Percentiles rank a stretch among this genome's conserved stretches.
Evolutionary conservation across 345 rosid species (phyloP).

Genomic region (Excoecaria cochinchinensis): DNA sequence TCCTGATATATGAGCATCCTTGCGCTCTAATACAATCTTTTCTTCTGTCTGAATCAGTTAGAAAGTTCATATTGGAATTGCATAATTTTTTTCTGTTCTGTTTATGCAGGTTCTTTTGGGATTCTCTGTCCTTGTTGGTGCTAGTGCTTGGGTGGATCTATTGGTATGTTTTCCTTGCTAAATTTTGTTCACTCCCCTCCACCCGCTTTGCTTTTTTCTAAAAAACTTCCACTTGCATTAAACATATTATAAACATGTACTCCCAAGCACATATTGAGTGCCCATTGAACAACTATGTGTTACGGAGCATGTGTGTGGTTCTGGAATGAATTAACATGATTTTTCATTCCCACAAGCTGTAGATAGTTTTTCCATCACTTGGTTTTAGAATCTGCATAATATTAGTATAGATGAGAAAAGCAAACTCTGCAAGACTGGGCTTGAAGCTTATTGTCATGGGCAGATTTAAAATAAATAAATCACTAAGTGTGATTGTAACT

Average conservation of each 20-base stretch:
- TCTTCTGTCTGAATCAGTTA: neutral
- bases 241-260: neutral
- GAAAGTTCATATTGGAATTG: neutral
- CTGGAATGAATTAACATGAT: neutral
- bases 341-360: neutral
- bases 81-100: neutral
- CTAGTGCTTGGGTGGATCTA: constrained; percentile 96
- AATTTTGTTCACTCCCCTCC: too few species aligned
- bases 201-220: neutral
- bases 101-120: constrained; percentile 81
- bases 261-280: neutral
- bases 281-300: neutral
- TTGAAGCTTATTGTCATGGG: neutral
- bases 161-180: constrained; percentile 48
- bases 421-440: neutral
- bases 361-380: neutral
- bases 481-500: neutral
- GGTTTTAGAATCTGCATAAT: neutral
- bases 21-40: neutral
- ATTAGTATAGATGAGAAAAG: neutral
- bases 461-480: neutral
- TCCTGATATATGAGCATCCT: neutral
- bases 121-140: constrained; percentile 90
- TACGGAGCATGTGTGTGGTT: neutral
- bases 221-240: neutral